Percentiles rank a stretch among this genome's conserved stretches.
Conservation (phyloP, 1,284 basidiomycete species). For the Fistulina hepatica region DNA sequence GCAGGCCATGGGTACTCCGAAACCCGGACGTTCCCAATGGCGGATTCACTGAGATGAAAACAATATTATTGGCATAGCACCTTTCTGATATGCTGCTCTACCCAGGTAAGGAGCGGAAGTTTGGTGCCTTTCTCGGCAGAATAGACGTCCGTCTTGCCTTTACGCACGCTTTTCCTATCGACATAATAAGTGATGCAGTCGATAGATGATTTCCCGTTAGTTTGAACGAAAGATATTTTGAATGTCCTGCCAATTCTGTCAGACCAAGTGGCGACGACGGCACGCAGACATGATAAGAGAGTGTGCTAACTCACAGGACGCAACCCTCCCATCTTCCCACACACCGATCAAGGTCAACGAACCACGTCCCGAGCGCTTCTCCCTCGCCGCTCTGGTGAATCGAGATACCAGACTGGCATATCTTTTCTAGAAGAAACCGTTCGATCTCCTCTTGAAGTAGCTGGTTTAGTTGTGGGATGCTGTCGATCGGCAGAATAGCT, state of each 20-base stretch:
- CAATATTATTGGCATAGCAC: no score
- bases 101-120: slow-evolving; percentile 38
- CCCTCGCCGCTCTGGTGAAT: no score
- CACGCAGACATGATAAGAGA: no score
- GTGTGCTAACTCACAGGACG: slow-evolving; percentile 48
- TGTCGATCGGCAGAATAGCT: slow-evolving; percentile 58
- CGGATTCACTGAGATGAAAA: no score
- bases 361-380: slow-evolving; percentile 59
- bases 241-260: neutral
- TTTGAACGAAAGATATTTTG: neutral
- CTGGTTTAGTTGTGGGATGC: slow-evolving; percentile 51
- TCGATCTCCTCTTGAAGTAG: slow-evolving; percentile 67
- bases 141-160: neutral
- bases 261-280: neutral
- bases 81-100: slow-evolving; percentile 33
- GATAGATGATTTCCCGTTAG: neutral
- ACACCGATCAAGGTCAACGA: slow-evolving; percentile 58
- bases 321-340: slow-evolving; percentile 74
- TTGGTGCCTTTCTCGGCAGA: slow-evolving; percentile 9
- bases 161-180: neutral
- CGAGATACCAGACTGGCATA: slow-evolving; percentile 53
- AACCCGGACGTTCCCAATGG: no score
- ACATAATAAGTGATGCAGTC: neutral
- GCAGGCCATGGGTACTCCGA: no score
- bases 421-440: slow-evolving; percentile 48